Evolutionary conservation across 257 asterid genomes (phyloP).

Genomic region (Nicotiana paniculata): DNA sequence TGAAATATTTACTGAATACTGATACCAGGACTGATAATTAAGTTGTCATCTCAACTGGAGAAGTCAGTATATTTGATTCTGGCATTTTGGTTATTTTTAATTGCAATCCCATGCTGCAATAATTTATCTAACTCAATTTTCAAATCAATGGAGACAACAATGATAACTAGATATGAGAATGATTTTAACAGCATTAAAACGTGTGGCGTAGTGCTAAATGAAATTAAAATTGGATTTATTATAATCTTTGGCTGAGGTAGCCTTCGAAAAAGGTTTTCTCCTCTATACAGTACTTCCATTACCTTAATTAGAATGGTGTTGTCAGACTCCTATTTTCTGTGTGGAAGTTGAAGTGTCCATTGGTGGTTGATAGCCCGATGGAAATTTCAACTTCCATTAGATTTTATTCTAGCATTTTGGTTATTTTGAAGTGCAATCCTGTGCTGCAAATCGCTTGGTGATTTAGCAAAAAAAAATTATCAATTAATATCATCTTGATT

Average conservation of each 20-base stretch:
- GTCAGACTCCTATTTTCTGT: not conserved
- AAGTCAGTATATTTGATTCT: not conserved
- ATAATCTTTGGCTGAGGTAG: conserved; percentile 90
- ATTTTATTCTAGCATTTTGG: not conserved
- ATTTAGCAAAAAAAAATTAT: not conserved
- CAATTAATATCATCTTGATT: too few species aligned
- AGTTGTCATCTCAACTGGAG: not conserved
- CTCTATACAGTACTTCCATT: not conserved
- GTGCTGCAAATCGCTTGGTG: not conserved
- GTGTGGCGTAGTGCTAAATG: not conserved
- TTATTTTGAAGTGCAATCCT: not conserved
- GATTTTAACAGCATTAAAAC: not conserved
- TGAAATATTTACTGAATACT: not conserved
- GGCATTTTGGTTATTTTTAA: not conserved
- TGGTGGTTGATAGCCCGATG: not conserved
- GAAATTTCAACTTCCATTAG: not conserved
- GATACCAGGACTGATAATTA: not conserved
- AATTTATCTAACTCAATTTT: not conserved
- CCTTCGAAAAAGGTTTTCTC: conserved; percentile 81
- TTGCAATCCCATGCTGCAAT: not conserved
- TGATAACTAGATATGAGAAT: not conserved
- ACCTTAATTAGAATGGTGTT: not conserved
- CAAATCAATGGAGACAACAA: not conserved
- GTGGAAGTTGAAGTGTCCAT: not conserved
- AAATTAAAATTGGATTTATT: conserved; percentile 66